Evolutionary conservation across 2,329 filamentous ascomycete species (phyloP).

Genomic region (Coniochaeta prunicola): DNA sequence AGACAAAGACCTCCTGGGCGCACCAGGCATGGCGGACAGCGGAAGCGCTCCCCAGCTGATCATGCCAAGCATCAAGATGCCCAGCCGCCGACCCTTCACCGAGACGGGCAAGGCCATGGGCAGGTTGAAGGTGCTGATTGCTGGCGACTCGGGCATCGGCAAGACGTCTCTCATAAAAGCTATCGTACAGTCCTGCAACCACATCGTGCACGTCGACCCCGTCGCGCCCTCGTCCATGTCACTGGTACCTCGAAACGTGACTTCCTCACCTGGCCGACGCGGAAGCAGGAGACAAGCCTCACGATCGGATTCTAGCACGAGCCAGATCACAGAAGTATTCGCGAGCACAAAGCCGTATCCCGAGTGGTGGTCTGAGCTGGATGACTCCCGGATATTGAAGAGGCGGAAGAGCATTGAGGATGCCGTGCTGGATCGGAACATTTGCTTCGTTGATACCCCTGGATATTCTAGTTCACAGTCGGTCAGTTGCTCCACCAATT

Average conservation of each 20-base stretch:
- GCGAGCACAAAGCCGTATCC: constrained; percentile 82
- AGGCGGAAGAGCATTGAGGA: constrained; percentile 68
- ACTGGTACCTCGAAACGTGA: constrained; percentile 6
- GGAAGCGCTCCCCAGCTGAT: constrained; percentile 70
- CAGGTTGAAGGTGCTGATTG: constrained; percentile 80
- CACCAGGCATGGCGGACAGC: constrained; percentile 32
- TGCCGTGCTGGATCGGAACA: constrained; percentile 76
- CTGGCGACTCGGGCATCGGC: constrained; percentile 71
- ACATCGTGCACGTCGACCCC: constrained; percentile 89
- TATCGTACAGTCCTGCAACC: constrained; percentile 77
- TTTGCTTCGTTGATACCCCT: constrained; percentile 88
- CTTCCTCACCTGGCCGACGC: constrained; percentile 7
- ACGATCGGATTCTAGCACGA: constrained; percentile 9
- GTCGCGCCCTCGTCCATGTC: constrained; percentile 26
- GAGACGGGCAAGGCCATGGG: constrained; percentile 77
- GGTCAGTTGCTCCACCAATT: constrained; percentile 27
- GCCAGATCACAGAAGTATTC: constrained; percentile 57
- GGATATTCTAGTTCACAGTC: constrained; percentile 49
- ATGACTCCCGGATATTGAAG: constrained; percentile 50
- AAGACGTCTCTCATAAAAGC: constrained; percentile 88
- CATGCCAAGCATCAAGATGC: constrained; percentile 94
- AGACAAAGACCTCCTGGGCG: constrained; percentile 5
- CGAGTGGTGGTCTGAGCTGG: constrained; percentile 78
- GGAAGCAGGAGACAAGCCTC: constrained; percentile 1
- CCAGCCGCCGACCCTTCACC: constrained; percentile 82